Base-by-base conservation (phyloP, 495 filamentous ascomycete genomes). In the Penicillium verhagenii region DNA sequence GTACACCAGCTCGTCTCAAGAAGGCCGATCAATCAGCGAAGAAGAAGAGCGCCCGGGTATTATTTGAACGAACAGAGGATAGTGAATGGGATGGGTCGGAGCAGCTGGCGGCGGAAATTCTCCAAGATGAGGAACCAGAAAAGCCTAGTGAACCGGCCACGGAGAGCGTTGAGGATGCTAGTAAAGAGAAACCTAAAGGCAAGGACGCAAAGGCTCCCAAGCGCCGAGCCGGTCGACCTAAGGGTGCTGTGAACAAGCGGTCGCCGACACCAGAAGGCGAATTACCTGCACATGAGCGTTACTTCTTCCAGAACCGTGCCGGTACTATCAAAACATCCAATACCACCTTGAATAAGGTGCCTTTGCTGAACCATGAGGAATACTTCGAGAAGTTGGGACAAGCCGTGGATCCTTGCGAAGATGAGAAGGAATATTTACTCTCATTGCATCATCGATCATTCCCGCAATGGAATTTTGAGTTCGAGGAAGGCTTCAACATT, bases 401-500 rank as follows among this genome's bases (percentile, higher is more conserved):
- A 25, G 86, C 87, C 58, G 61, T 78, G 51, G 88, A 95, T 59
- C 85, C 85, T 0, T 94, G 95, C 66, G 73, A 74, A 25, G 70
- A 80, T n/a, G 87, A 92, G 47, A 81, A 87, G 58, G 72, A 82
- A 16, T 86, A 87, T 52, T 78, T 98, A 24, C 76, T 86, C 50
- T 79, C 86, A 18, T 74, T 96, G 20, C 92, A 97, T 66, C 78
- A 81, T 39, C 82, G 86, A 37, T 89, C 87, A 14, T 97, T 96
- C 66, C 79, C 86, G 11, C 94, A 97, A 66, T 98, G 94, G 94
- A 71, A 78, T 14, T 98, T 97, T 61, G 95, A 98, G 72, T 81
- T 97, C 19, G 80, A 84, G 29, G 84, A 96, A 65, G 86, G 86
- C 38, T 97, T 96, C 77, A 96, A 88, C 66, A 79, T 96, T 52